phyloP scores from a whole-genome alignment of 176 grass and related monocot genomes.

The Musa acuminata region DNA sequence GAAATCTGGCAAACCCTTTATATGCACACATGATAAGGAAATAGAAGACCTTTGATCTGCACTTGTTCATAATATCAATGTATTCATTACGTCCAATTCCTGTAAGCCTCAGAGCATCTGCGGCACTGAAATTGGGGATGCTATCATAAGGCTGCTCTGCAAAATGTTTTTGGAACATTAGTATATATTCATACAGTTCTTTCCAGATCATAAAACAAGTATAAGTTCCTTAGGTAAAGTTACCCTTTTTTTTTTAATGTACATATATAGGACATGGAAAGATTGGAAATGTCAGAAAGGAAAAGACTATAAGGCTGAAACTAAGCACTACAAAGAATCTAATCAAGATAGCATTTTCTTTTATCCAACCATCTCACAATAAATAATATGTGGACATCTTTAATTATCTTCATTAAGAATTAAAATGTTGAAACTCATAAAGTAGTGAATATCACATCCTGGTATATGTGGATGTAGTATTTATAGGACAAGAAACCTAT shows the following conservation, averaged over 20 bases:
- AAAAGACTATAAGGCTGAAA: neutral
- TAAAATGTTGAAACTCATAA: neutral
- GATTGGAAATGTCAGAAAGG: neutral
- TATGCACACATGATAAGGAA: neutral
- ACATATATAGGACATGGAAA: neutral
- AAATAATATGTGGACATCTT: neutral
- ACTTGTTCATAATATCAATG: conserved; percentile 99
- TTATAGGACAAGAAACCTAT: too few species aligned
- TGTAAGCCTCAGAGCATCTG: conserved; percentile 85
- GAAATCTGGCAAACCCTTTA: neutral
- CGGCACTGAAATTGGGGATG: conserved; percentile 97
- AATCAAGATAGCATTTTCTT: neutral
- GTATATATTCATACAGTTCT: conserved; percentile 24
- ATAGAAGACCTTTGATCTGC: conserved; percentile 83
- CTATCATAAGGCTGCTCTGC: conserved; percentile 99
- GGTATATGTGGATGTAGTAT: neutral
- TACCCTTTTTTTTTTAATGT: neutral
- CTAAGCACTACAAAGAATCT: neutral
- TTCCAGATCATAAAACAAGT: neutral
- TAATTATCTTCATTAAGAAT: neutral
- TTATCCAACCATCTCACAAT: neutral
- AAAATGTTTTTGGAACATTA: conserved; percentile 34
- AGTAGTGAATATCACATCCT: neutral
- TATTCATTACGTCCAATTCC: conserved; percentile 96
- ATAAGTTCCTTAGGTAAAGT: neutral